These are phyloP conservation scores for Ceratocystis smalleyi DNA, from an alignment of 2,329 filamentous ascomycete species.

Conservation along the genomic window DNA sequence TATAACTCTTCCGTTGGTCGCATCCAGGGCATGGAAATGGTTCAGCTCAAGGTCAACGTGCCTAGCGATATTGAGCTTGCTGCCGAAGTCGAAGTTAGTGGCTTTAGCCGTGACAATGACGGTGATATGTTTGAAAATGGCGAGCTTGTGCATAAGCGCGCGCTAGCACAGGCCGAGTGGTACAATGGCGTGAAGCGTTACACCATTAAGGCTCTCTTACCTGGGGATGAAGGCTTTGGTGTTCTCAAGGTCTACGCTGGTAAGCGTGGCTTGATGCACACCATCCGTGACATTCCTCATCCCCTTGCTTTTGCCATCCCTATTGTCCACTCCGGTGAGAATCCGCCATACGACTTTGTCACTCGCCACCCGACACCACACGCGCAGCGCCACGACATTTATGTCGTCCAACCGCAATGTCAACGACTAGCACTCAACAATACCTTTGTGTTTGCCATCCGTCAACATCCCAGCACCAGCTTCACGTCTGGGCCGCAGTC, in stretches of 20 bases:
- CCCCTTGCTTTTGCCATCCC: slow-evolving; percentile 80
- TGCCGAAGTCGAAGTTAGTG: slow-evolving; percentile 77
- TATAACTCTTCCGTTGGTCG: slow-evolving; percentile 79
- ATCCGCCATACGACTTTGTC: slow-evolving; percentile 87
- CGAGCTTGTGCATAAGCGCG: slow-evolving; percentile 69
- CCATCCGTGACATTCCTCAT: slow-evolving; percentile 89
- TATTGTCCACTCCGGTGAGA: slow-evolving; percentile 77
- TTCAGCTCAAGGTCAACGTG: slow-evolving; percentile 75
- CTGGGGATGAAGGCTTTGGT: slow-evolving; percentile 79
- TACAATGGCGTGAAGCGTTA: slow-evolving; percentile 73
- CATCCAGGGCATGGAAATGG: slow-evolving; percentile 84
- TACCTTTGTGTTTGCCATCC: slow-evolving; percentile 91
- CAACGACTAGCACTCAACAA: slow-evolving; percentile 79
- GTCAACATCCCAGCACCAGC: slow-evolving; percentile 64
- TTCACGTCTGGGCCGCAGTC: slow-evolving; percentile 20
- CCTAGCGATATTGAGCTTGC: slow-evolving; percentile 81
- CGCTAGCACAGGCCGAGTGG: slow-evolving; percentile 86
- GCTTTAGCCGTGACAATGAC: slow-evolving; percentile 66
- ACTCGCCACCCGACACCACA: slow-evolving; percentile 90
- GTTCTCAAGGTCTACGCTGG: slow-evolving; percentile 85
- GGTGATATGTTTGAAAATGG: slow-evolving; percentile 90
- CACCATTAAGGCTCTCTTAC: slow-evolving; percentile 80
- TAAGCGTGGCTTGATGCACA: slow-evolving; percentile 91
- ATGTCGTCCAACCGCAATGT: slow-evolving; percentile 92
- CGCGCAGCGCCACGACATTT: slow-evolving; percentile 92